Conservation (phyloP, 768 basidiomycete species). For the Lactarius hengduanensis region DNA sequence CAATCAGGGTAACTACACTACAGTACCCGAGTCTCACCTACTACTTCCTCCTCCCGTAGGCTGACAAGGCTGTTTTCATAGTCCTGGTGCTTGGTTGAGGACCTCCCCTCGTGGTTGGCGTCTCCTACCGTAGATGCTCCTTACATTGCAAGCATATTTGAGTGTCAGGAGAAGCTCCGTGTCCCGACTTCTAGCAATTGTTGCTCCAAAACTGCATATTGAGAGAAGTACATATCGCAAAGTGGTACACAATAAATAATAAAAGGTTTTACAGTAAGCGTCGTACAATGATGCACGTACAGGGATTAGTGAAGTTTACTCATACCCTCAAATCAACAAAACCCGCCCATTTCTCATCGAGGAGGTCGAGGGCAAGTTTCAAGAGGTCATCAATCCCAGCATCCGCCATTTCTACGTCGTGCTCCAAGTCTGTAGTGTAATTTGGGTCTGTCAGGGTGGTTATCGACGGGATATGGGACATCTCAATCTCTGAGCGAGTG, state of each 20-base stretch:
- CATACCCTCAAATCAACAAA: background rate
- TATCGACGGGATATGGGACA: background rate
- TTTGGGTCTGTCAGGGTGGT: background rate
- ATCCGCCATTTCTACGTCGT: conserved; percentile 3
- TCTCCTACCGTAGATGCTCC: background rate
- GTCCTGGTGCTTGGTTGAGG: too few relatives aligned
- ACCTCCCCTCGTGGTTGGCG: too few relatives aligned
- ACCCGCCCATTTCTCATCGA: background rate
- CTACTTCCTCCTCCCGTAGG: too few relatives aligned
- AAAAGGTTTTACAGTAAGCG: background rate
- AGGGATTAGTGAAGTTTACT: background rate
- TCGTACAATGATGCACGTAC: background rate
- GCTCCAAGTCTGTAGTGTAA: background rate
- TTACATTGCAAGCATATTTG: background rate
- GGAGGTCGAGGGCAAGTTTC: background rate
- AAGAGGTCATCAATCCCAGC: conserved; percentile 1
- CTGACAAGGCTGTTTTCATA: too few relatives aligned
- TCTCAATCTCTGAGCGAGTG: conserved; percentile 8
- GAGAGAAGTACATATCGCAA: background rate
- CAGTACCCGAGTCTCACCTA: too few relatives aligned
- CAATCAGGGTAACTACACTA: too few relatives aligned
- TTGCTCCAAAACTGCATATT: background rate
- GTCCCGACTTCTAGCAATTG: background rate
- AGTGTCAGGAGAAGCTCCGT: background rate
- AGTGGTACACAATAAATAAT: background rate